Conservation (phyloP, 345 rosid genomes). For the Pugionium cornutum region DNA sequence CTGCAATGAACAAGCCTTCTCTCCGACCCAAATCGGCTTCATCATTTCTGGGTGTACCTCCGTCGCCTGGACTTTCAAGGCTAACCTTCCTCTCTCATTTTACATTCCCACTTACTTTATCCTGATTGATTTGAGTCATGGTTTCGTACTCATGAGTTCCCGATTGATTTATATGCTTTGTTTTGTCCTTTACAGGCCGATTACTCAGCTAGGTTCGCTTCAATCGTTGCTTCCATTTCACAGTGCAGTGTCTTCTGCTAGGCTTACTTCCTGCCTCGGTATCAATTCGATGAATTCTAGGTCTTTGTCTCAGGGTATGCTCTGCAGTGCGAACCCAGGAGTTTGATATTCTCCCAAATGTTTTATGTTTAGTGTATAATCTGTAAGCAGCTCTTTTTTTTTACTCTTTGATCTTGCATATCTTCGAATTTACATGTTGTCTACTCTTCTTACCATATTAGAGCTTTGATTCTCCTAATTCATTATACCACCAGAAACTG, state of each 20-base stretch:
- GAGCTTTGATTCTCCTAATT: not conserved
- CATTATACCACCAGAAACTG: not conserved
- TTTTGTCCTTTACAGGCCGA: conserved; percentile 51
- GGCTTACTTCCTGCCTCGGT: conserved; percentile 88
- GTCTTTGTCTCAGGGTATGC: conserved; percentile 98
- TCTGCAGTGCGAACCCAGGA: conserved; percentile 93
- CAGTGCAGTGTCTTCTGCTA: conserved; percentile 79
- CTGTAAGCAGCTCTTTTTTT: conserved; percentile 58
- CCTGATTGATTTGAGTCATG: not conserved
- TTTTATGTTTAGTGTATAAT: conserved; percentile 49
- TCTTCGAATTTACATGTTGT: conserved; percentile 17
- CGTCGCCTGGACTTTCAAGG: conserved; percentile 59
- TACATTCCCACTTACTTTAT: conserved; percentile 2
- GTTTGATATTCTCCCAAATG: conserved; percentile 71
- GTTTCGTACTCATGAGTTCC: not conserved
- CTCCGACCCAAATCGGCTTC: conserved; percentile 45
- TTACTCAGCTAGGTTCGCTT: conserved; percentile 63
- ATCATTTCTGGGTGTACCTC: conserved; percentile 44
- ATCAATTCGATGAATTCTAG: conserved; percentile 69
- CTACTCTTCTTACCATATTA: not conserved
- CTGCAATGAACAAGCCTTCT: conserved; percentile 56
- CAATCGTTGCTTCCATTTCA: conserved; percentile 86
- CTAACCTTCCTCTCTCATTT: conserved; percentile 1
- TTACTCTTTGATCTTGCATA: conserved; percentile 27
- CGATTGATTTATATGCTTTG: not conserved